Evolutionary conservation across 2,329 filamentous ascomycete genomes (phyloP).

Genomic region (Epichloe elymi): DNA sequence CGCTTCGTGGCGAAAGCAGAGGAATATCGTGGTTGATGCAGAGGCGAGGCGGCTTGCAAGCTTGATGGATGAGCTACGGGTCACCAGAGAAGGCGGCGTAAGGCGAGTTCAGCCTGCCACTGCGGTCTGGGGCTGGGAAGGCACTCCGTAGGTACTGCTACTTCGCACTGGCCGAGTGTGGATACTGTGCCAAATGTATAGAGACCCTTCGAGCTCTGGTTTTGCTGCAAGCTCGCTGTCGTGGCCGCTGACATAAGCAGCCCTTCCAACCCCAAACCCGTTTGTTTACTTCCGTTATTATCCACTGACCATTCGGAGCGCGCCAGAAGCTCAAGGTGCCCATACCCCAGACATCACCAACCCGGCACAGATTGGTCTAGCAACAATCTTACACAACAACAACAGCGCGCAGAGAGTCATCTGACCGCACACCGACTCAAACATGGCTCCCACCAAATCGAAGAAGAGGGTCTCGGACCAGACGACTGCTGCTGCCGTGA

Average conservation of each 20-base stretch:
- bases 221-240: background rate
- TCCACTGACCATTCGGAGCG: conserved; percentile 10
- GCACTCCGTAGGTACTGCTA: conserved; percentile 9
- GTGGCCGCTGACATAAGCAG: conserved; percentile 7
- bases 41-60: conserved; percentile 4
- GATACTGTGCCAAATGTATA: conserved; percentile 5
- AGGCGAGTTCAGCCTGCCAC: conserved; percentile 31
- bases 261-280: background rate
- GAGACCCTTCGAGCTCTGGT: background rate
- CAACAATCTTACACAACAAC: background rate
- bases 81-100: conserved; percentile 18
- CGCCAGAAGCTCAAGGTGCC: background rate
- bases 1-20: background rate
- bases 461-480: conserved; percentile 20
- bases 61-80: conserved; percentile 3
- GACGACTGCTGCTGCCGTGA: conserved; percentile 5
- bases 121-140: background rate
- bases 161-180: background rate
- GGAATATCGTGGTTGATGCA: background rate
- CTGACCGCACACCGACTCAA: conserved; percentile 11
- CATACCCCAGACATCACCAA: background rate
- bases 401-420: background rate
- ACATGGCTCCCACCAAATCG: conserved; percentile 34
- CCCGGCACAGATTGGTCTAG: background rate
- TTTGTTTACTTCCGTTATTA: conserved; percentile 27